phyloP scores from a whole-genome alignment of 768 basidiomycete genomes.

The Lentinus tigrinus region DNA sequence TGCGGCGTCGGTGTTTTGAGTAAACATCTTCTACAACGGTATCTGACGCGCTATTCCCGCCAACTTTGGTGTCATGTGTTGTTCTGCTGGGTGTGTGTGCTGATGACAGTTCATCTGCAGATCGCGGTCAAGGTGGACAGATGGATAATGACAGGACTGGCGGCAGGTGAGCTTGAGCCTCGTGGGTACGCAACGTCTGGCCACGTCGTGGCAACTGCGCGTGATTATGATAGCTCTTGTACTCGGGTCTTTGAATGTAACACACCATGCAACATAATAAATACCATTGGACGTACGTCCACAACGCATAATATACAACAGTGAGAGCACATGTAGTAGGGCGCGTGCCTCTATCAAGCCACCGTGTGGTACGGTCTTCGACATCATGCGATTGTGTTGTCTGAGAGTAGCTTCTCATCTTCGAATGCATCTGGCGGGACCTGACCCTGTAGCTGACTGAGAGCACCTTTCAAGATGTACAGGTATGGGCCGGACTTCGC shows the following conservation, averaged over 20 bases:
- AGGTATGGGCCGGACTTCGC: constrained; percentile 74
- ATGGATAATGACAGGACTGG: background rate
- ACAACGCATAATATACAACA: too few relatives aligned
- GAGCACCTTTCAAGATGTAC: constrained; percentile 77
- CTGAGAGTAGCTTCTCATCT: constrained; percentile 36
- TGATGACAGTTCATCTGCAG: background rate
- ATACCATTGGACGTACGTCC: too few relatives aligned
- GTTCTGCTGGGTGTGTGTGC: background rate
- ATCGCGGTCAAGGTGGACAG: background rate
- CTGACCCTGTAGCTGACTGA: constrained; percentile 88
- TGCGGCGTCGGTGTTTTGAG: constrained; percentile 48
- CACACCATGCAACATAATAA: too few relatives aligned
- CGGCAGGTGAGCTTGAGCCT: background rate
- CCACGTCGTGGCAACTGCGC: too few relatives aligned
- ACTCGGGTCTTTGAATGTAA: too few relatives aligned
- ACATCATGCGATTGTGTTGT: background rate
- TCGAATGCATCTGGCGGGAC: constrained; percentile 83
- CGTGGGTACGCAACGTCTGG: too few relatives aligned
- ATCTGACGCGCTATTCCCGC: constrained; percentile 52
- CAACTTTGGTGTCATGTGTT: too few relatives aligned
- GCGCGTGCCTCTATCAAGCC: background rate
- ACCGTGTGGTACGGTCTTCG: background rate
- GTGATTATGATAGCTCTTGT: too few relatives aligned
- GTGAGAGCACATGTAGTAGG: background rate
- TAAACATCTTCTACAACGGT: constrained; percentile 74